A percentile compares a stretch with the other conserved stretches of the same genome.
These are phyloP conservation scores for Blastobotrys illinoisensis DNA, from an alignment of 1,139 yeast genomes.

Conservation along the genomic window DNA sequence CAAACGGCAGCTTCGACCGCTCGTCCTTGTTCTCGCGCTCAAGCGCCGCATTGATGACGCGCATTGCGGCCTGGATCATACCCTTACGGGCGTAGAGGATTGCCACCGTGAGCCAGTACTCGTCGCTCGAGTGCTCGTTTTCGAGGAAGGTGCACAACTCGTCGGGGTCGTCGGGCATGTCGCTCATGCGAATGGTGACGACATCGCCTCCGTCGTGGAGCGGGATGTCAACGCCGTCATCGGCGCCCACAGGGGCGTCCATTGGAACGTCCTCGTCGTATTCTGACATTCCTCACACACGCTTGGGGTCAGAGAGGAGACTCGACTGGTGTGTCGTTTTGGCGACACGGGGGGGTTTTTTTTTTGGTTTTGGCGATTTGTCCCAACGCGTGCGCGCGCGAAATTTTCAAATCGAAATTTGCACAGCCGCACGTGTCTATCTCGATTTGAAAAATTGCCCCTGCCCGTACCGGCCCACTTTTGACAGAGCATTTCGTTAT, in stretches of 20 bases:
- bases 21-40: slow-evolving; percentile 38
- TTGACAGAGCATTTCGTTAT: no score
- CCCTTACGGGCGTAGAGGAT: slow-evolving; percentile 67
- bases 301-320: not conserved
- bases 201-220: slow-evolving; percentile 34
- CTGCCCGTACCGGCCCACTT: not conserved
- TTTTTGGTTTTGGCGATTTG: not conserved
- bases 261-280: slow-evolving; percentile 14
- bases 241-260: slow-evolving; percentile 10
- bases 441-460: not conserved
- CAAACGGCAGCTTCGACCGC: slow-evolving; percentile 50
- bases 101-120: slow-evolving; percentile 82
- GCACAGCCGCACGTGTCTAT: not conserved
- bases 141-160: slow-evolving; percentile 74
- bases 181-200: slow-evolving; percentile 44
- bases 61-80: slow-evolving; percentile 56
- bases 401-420: not conserved
- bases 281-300: not conserved
- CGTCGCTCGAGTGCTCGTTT: slow-evolving; percentile 68
- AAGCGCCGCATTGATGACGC: slow-evolving; percentile 59
- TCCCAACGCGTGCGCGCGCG: not conserved
- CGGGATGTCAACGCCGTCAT: slow-evolving; percentile 32
- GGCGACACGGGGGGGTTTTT: no score
- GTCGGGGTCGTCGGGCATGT: slow-evolving; percentile 81
- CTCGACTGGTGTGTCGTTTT: not conserved